Base-by-base conservation (phyloP, 2,329 filamentous ascomycete genomes). In the Dothideomycetidae sp. region DNA sequence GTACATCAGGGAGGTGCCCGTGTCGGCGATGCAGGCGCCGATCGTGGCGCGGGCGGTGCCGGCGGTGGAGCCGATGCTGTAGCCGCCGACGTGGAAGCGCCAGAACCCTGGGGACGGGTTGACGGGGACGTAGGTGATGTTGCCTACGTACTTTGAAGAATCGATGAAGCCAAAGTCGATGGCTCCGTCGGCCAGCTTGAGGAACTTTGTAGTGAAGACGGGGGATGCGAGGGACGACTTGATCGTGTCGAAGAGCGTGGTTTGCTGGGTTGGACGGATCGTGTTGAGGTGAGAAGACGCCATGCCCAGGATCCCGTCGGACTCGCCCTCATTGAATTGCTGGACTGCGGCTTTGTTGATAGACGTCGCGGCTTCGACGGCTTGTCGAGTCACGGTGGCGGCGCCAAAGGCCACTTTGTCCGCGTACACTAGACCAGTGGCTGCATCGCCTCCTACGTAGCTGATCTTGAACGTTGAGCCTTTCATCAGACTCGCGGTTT, bases 1-100 rank as follows among this genome's bases (percentile, higher is more conserved):
- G 44, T 78, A 64, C 39, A 80, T 56, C 18, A 82, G 70, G 1
- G 75, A 76, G 40, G 78, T 81, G 38, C 78, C 78, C 2, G 78
- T 81, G 59, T 82, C 78, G 49, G 73, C 72, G 53, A 82, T 80
- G 46, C 65, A 68, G 28, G 53, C 46, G n/a, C 21, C 21, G 53
- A 73, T 66, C 28, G 16, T 19, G 52, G 62, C 46, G 36, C 61
- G 58, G 53, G 59, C 46, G 38, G 44, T 39, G 31, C 52, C 51
- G 43, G 52, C 53, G 7, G 7, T 26, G n/a, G 7, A 7, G 39
- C 71, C 75, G 35, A 78, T 50, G 21, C 59, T 58, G 57, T 74
- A 78, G 12, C 68, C 71, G 17, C 61, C 60, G 10, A 70, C 59
- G 16, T 59, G 66, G 53, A 81, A 70, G 38, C 66, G 57, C 77